Evolutionary conservation across 192 early-diverging fungal genomes (phyloP), one percentile per base, ranked within the genome.

Genomic region (Gigaspora rosea): DNA sequence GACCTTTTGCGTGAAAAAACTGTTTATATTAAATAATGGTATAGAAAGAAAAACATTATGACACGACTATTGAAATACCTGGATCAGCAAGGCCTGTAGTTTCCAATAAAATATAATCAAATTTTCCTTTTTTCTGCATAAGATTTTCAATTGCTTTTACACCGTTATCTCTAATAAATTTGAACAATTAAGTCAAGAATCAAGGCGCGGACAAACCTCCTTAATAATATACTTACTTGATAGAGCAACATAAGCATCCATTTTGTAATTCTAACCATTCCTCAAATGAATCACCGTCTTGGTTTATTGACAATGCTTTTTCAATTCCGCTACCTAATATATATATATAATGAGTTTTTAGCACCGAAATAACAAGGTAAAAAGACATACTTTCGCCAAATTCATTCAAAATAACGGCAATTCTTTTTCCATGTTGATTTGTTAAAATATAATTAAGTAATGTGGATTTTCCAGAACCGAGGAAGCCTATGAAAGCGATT

Each of bases 371-470:
- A 63, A 49, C n/a, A 56, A 47, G 10, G 27, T 27, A n/a, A 10
- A 12, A 15, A 59, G 48, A 13, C 77, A 73, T 80, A 65, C 84
- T 85, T 64, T 97, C 96, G 57, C 97, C 98, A 89, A 99, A 99
- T 86, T 99, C 98, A 79, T 99, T 99, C 82, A 99, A 87, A 46
- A 99, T 96, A 27, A 99, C 95, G 0, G 98, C 98, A 52, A 99
- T 97, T 22, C 93, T 92, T 80, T 95, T 96, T n/a, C 93, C 90
- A 75, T 98, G 98, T 79, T 92, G 89, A 48, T 89, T 91, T 0
- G 89, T 91, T 56, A 95, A 58, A 33, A 95, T 93, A 80, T 93
- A 90, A 80, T 92, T 96, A 13, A 99, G 85, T 56, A 99, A 80
- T 0, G 97, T 99, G 0, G 97, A 95, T 79, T 99, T 99, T 20